Percentiles rank a stretch among this genome's conserved stretches.
Conservation (phyloP, 169 alveolate species). For the Plasmodium sp. region DNA sequence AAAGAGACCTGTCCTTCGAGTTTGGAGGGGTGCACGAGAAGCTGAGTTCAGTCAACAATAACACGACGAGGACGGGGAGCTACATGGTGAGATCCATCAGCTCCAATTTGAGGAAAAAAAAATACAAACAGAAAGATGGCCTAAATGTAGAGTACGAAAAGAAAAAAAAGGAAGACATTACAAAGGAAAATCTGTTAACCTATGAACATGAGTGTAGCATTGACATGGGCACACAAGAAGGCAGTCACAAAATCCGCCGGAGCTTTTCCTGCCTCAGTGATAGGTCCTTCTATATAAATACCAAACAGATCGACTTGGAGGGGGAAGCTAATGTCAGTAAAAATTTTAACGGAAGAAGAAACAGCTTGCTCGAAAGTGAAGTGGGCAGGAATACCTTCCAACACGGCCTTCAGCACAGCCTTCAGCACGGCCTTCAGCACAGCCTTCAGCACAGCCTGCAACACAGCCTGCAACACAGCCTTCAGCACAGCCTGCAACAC, state of each 20-base stretch:
- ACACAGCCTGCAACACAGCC: background rate
- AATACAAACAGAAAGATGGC: slow-evolving; percentile 14
- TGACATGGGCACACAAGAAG: background rate
- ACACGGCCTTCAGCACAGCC: background rate
- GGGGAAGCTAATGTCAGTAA: background rate
- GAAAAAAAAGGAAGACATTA: slow-evolving; percentile 69
- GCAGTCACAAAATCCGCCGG: background rate
- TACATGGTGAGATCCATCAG: slow-evolving; percentile 64
- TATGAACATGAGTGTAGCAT: slow-evolving; percentile 30
- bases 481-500: too few relatives aligned
- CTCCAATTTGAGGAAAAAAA: slow-evolving; percentile 49
- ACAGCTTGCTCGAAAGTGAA: background rate
- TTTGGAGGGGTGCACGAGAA: slow-evolving; percentile 5
- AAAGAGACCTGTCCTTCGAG: slow-evolving; percentile 7
- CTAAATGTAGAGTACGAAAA: slow-evolving; percentile 51
- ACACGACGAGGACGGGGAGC: slow-evolving; percentile 2
- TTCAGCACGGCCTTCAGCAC: background rate
- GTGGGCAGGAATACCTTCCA: background rate
- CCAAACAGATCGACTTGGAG: slow-evolving; percentile 3
- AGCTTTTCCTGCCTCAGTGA: slow-evolving; percentile 58
- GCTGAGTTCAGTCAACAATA: background rate
- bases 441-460: background rate
- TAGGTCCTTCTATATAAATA: slow-evolving; percentile 9
- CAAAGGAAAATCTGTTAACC: slow-evolving; percentile 70
- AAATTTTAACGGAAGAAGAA: background rate